A percentile compares a stretch with the other conserved stretches of the same genome.
Conservation (phyloP, 768 basidiomycete species). For the Tremella fuciformis region DNA sequence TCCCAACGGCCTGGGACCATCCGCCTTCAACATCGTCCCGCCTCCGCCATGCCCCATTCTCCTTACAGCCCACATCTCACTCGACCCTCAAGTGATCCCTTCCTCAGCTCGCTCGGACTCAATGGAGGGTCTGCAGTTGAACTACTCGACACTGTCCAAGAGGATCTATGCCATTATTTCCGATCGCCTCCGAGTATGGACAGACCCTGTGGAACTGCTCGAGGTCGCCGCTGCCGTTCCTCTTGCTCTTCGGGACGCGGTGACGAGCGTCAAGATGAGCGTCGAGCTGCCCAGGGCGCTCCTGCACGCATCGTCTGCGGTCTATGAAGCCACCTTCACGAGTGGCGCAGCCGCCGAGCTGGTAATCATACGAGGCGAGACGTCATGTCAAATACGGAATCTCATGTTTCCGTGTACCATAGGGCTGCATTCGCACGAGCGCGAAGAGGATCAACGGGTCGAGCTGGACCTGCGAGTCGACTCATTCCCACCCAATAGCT, state of each 20-base stretch:
- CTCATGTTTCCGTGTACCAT: conserved; percentile 62
- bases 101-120: conserved; percentile 60
- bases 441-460: conserved; percentile 64
- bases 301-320: no score
- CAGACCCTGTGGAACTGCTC: conserved; percentile 57
- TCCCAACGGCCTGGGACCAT: conserved; percentile 46
- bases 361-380: conserved; percentile 41
- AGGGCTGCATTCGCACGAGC: conserved; percentile 68
- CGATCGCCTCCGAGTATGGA: conserved; percentile 54
- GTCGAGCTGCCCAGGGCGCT: conserved; percentile 57
- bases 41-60: conserved; percentile 59
- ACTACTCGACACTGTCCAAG: conserved; percentile 65
- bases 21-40: conserved; percentile 40
- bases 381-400: conserved; percentile 53
- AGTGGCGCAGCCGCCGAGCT: conserved; percentile 22
- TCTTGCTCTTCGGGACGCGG: conserved; percentile 50
- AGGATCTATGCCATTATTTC: conserved; percentile 43
- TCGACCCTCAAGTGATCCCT: conserved; percentile 56
- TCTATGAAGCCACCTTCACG: conserved; percentile 6
- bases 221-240: conserved; percentile 54
- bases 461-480: conserved; percentile 55
- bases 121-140: conserved; percentile 57
- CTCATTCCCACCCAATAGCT: conserved; percentile 9
- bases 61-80: conserved; percentile 54
- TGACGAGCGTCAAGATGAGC: conserved; percentile 55